Conservation (phyloP, 768 basidiomycete genomes). For the Cubamyces lactineus region DNA sequence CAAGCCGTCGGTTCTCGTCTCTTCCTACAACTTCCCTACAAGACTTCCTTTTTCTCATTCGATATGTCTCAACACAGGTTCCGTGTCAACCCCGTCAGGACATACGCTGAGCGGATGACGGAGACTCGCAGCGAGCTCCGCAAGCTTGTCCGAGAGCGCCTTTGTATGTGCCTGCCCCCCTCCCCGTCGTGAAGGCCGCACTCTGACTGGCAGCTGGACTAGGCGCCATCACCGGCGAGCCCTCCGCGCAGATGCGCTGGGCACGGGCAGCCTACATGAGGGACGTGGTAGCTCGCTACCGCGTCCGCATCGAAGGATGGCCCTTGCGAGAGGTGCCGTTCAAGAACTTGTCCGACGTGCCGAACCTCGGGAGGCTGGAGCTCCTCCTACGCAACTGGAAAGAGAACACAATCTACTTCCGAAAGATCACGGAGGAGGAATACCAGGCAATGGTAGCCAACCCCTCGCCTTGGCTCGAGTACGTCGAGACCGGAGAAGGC, state of each 20-base stretch:
- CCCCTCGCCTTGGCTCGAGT: constrained; percentile 18
- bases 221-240: constrained; percentile 33
- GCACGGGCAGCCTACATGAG: constrained; percentile 27
- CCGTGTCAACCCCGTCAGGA: constrained; percentile 30
- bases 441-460: constrained; percentile 19
- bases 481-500: background rate
- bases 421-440: constrained; percentile 28
- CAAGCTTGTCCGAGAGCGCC: constrained; percentile 28
- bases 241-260: constrained; percentile 33
- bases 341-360: constrained; percentile 35
- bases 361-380: constrained; percentile 35
- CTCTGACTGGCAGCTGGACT: background rate
- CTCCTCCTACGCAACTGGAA: constrained; percentile 31
- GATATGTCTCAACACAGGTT: constrained; percentile 28
- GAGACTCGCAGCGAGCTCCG: constrained; percentile 33
- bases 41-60: too few species aligned
- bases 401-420: constrained; percentile 30
- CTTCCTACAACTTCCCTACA: background rate
- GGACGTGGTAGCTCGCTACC: constrained; percentile 34
- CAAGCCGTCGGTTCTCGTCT: background rate
- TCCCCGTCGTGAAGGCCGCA: background rate
- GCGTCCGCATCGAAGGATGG: constrained; percentile 35
- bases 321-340: constrained; percentile 33
- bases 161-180: constrained; percentile 24
- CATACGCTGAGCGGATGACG: constrained; percentile 36